Base-by-base conservation (phyloP, 768 basidiomycete genomes). In the Pleurotus cornucopiae region DNA sequence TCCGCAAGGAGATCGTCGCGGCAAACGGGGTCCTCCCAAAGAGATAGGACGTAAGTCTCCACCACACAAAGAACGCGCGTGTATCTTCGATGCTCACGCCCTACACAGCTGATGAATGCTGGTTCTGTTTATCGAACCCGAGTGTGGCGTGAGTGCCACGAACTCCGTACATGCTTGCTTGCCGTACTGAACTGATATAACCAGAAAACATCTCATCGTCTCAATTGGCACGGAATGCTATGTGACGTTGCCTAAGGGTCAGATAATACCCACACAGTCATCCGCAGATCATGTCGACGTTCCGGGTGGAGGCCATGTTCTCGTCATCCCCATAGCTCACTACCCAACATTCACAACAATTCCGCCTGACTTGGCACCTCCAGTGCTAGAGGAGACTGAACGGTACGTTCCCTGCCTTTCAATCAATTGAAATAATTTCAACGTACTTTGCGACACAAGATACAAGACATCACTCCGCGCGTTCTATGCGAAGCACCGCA, bases 91-190 rank as follows among this genome's bases (percentile, higher is more conserved):
- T 61, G 30, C 18, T 56, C 25, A 54, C 40, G 46, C 26, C 30
- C 55, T 57, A 23, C 60, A 46, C 65, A 92, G 91, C 93, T 61
- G 90, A 90, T 55, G 91, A 94, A 68, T 98, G 96, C 70, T 98
- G 96, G 96, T 98, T 99, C 74, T 99, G 97, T 69, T 71, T 99
- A 53, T 95, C 93, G 41, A 98, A 98, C 66, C 95, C 96, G 1
- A 86, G 84, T 62, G 76, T 98, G 39, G 88, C 91, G 86, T 92
- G 66, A 60, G 88, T 79, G 20, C 37, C 16, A 49, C 16, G 6
- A 11, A 43, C 20, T 54, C 49, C 20, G 9, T 55, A 1, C 23
- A 54, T 34, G 9, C 12, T 49, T 25, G 23, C 23, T 49, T 25
- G 23, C 23, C 55, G 38, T 54, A 25, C 23, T 25, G 23, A 25